Evolutionary conservation across 2,329 filamentous ascomycete species (phyloP).

Genomic region (Trichoderma citrinoviride): DNA sequence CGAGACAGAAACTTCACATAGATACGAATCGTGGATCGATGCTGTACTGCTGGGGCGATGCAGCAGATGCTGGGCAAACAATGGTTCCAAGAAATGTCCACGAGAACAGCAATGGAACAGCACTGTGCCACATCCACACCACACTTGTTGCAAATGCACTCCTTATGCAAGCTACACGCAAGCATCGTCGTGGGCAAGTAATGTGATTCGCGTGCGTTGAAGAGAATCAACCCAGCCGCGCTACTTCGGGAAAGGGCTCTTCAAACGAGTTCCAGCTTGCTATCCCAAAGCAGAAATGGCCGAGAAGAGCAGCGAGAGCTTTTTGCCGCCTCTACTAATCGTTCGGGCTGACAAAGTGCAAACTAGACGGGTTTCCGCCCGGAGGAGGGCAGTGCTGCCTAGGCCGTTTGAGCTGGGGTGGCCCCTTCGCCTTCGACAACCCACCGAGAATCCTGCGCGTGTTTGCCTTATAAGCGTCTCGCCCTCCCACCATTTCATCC

Average conservation of each 20-base stretch:
- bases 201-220: conserved; percentile 1
- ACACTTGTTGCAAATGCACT: not conserved
- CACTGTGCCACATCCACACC: not conserved
- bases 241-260: conserved; percentile 8
- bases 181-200: not conserved
- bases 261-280: not conserved
- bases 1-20: not conserved
- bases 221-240: not conserved
- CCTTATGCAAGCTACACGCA: not conserved
- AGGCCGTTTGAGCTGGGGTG: conserved; percentile 17
- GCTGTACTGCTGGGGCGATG: not conserved
- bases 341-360: not conserved
- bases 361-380: not conserved
- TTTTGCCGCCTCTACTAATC: not conserved
- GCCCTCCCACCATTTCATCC: not conserved
- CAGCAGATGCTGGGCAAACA: not conserved
- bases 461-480: conserved; percentile 9
- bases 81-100: not conserved
- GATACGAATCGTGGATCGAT: not conserved
- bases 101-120: not conserved
- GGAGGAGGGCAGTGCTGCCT: conserved; percentile 20
- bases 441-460: conserved; percentile 1
- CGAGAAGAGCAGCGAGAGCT: conserved; percentile 1
- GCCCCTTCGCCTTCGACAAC: conserved; percentile 1
- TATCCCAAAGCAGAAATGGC: conserved; percentile 17